Evolutionary conservation across 176 grass and related monocot genomes (phyloP).

Genomic region (Miscanthus lutarioriparius): DNA sequence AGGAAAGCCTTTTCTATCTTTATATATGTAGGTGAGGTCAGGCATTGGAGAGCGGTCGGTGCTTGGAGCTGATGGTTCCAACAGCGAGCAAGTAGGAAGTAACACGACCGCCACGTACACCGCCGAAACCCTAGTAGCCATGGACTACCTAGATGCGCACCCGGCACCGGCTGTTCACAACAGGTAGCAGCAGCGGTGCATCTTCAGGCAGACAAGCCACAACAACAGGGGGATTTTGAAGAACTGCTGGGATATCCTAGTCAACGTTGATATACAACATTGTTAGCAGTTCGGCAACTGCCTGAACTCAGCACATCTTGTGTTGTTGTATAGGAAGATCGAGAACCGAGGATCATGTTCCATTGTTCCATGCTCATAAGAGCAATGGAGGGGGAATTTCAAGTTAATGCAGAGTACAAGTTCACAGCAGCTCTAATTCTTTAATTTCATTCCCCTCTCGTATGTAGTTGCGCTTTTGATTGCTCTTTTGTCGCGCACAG

Average conservation of each 20-base stretch:
- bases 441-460: background rate
- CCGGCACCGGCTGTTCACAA: conserved; percentile 50
- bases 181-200: conserved; percentile 24
- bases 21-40: conserved; percentile 35
- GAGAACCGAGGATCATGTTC: background rate
- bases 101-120: conserved; percentile 20
- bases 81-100: conserved; percentile 27
- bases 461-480: background rate
- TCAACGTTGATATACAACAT: background rate
- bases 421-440: background rate
- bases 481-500: background rate
- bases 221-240: background rate
- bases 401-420: too few relatives aligned
- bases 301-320: background rate
- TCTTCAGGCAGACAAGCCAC: conserved; percentile 2
- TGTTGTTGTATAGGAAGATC: conserved; percentile 17
- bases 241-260: background rate
- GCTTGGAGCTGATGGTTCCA: conserved; percentile 23
- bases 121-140: conserved; percentile 43
- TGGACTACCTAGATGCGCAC: conserved; percentile 56
- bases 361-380: background rate
- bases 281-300: background rate
- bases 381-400: background rate
- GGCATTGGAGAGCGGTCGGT: background rate
- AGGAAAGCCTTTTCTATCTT: background rate